Evolutionary conservation across 2,329 filamentous ascomycete species (phyloP), one percentile per base, ranked within the genome.

Genomic region (Leptographium procerum): DNA sequence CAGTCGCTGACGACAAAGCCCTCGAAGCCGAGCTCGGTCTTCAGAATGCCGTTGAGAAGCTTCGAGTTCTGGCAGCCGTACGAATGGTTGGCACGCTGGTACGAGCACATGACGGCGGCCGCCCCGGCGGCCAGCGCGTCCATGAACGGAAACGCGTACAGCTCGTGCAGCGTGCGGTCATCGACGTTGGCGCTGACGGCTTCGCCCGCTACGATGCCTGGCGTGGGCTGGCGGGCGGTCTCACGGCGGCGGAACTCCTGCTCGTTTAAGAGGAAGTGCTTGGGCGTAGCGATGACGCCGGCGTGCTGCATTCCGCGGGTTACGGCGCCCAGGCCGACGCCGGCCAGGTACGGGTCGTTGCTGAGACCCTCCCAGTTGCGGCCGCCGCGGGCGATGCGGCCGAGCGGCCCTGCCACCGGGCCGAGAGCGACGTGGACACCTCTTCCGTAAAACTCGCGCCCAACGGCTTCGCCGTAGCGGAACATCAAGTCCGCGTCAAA

Each of bases 221-320:
- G 85, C 79, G 34, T 33, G 6, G 29, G 51, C 54, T 64, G 61
- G 16, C 47, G 54, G 48, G 58, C 59, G 51, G 72, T 64, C 3
- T 69, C 65, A 57, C 66, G 82, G 68, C 83, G 61, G 36, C 70
- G 67, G 31, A 61, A 76, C 64, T 84, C 82, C 65, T 86, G 82
- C 66, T 86, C 83, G 63, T 87, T 83, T 8, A 75, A 75, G 29
- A 84, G 68, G 58, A 73, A 85, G 65, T 86, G 78, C 69, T 81
- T 92, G 76, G 76, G 84, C 73, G 85, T 89, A 58, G 89, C 88
- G 68, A 95, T 87, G 43, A 92, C 84, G 65, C 89, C 89, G 3
- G 64, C 62, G 5, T 63, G 64, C 59, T 69, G 67, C 34, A 70
- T 67, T 10, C 67, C 68, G 13, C 59, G 60, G 1, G 66, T 67